A percentile compares a stretch with the other conserved stretches of the same genome.
These are phyloP conservation scores for Spencermartinsiella ligniputridi DNA, from an alignment of 1,139 yeast genomes.

Conservation along the genomic window DNA sequence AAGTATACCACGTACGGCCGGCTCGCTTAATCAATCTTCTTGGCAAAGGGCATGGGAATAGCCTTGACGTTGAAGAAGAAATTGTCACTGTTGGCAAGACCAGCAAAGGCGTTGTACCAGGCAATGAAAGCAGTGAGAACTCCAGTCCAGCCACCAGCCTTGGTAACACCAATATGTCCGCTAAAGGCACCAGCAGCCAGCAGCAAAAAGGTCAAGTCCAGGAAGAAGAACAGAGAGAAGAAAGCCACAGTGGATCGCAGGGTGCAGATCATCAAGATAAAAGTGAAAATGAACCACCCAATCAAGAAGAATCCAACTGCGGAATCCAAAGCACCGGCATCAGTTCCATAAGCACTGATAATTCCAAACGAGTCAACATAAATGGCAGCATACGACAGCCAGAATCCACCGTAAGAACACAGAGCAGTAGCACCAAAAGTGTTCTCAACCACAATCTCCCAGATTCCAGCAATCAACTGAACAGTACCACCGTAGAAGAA, in stretches of 20 bases:
- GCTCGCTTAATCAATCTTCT: slow-evolving; percentile 6
- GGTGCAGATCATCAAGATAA: slow-evolving; percentile 61
- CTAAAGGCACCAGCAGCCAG: slow-evolving; percentile 58
- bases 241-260: slow-evolving; percentile 77
- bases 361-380: slow-evolving; percentile 73
- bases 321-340: slow-evolving; percentile 40
- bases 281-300: slow-evolving; percentile 80
- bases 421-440: slow-evolving; percentile 85
- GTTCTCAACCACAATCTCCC: slow-evolving; percentile 66
- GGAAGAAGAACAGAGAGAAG: slow-evolving; percentile 59
- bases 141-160: slow-evolving; percentile 80
- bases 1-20: too few species aligned
- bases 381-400: slow-evolving; percentile 77
- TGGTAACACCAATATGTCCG: slow-evolving; percentile 39
- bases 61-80: slow-evolving; percentile 58
- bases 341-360: slow-evolving; percentile 46
- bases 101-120: slow-evolving; percentile 92
- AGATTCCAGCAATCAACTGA: slow-evolving; percentile 71
- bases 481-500: slow-evolving; percentile 83
- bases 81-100: slow-evolving; percentile 70
- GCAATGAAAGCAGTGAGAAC: slow-evolving; percentile 74
- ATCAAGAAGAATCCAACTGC: slow-evolving; percentile 72
- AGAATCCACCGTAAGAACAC: slow-evolving; percentile 75
- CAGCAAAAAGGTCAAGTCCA: slow-evolving; percentile 63
- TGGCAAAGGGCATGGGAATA: slow-evolving; percentile 34